These are phyloP conservation scores for Saturnispora mendoncae DNA, from an alignment of 805 yeast species.

Conservation along the genomic window DNA sequence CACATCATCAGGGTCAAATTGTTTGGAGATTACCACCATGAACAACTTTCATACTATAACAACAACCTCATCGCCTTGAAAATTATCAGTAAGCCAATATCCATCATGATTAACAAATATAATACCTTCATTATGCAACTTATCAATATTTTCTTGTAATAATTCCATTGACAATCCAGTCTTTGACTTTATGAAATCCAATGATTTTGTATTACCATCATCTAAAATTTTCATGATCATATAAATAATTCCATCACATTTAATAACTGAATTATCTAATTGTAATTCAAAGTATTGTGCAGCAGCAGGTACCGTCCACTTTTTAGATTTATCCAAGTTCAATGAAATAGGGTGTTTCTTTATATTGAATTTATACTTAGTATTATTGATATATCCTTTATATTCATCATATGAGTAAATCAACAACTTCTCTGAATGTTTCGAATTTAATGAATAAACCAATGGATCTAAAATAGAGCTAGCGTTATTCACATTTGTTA, in stretches of 20 bases:
- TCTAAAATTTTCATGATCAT: constrained; percentile 1
- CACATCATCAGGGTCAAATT: neutral
- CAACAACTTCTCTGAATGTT: neutral
- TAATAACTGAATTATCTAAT: neutral
- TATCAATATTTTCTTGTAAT: neutral
- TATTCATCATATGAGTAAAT: neutral
- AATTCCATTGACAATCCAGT: too few relatives aligned
- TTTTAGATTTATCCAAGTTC: neutral
- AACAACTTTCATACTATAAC: neutral
- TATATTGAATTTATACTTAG: neutral
- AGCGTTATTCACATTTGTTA: neutral
- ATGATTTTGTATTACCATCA: neutral
- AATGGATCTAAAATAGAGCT: neutral
- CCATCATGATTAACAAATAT: neutral
- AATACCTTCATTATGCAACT: neutral
- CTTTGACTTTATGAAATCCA: neutral
- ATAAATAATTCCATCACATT: constrained; percentile 4
- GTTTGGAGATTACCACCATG: neutral
- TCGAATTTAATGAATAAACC: neutral
- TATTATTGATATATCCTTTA: too few relatives aligned
- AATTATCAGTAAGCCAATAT: neutral
- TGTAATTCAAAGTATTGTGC: constrained; percentile 5
- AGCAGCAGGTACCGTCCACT: neutral
- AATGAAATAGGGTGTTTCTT: neutral
- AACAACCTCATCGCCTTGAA: neutral